phyloP scores from a whole-genome alignment of 1,284 basidiomycete genomes.

The Trichosporon asahii region DNA sequence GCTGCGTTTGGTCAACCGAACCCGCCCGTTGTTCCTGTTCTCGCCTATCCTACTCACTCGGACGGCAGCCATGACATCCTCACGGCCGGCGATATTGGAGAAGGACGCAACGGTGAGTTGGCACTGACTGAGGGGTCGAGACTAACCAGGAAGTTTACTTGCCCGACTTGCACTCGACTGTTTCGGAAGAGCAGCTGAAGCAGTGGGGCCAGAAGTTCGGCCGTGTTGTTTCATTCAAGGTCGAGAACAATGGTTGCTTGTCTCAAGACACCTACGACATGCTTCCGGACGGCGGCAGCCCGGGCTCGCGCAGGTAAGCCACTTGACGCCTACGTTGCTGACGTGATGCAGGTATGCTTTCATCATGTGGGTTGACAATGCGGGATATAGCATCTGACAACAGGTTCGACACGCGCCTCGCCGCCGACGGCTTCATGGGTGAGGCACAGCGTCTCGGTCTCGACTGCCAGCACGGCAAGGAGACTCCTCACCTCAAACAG shows the following conservation, averaged over 20 bases:
- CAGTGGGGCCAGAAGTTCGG: constrained; percentile 32
- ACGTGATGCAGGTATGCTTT: constrained; percentile 31
- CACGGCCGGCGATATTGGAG: constrained; percentile 14
- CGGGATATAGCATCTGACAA: neutral
- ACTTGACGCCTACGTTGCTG: neutral
- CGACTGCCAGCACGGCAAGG: constrained; percentile 38
- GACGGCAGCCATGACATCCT: neutral
- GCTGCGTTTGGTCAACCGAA: neutral
- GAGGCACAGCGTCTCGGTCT: constrained; percentile 22
- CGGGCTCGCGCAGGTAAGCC: constrained; percentile 10
- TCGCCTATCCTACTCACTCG: neutral
- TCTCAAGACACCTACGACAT: constrained; percentile 14
- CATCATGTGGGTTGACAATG: constrained; percentile 28
- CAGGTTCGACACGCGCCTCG: constrained; percentile 32
- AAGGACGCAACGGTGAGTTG: constrained; percentile 37
- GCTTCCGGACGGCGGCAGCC: constrained; percentile 15
- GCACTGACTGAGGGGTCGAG: too few species aligned
- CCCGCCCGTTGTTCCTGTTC: neutral
- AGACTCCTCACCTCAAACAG: constrained; percentile 41
- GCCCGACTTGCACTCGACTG: constrained; percentile 21
- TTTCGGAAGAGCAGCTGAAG: constrained; percentile 28
- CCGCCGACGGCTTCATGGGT: constrained; percentile 32
- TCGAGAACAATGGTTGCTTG: constrained; percentile 13
- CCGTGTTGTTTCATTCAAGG: constrained; percentile 32
- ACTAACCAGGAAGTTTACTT: constrained; percentile 33